These are phyloP conservation scores for Blastobotrys apis DNA, from an alignment of 1,139 yeast species.

Conservation along the genomic window DNA sequence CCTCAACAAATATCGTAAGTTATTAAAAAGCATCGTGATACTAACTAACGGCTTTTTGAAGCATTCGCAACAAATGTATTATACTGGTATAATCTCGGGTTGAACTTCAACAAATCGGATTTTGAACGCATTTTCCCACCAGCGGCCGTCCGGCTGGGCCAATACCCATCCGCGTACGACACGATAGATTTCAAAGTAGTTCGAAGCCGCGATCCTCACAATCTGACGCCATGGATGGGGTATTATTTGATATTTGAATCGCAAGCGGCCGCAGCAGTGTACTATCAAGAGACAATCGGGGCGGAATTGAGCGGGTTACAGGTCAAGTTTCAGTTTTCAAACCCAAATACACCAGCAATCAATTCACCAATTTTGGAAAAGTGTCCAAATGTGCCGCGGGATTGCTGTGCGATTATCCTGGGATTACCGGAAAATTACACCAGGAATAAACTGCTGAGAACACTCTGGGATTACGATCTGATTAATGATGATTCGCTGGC, in stretches of 20 bases:
- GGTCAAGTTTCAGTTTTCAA: slow-evolving; percentile 44
- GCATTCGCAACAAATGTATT: slow-evolving; percentile 27
- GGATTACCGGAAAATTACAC: slow-evolving; percentile 39
- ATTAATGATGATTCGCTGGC: slow-evolving; percentile 35
- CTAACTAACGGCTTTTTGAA: background rate
- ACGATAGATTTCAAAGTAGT: slow-evolving; percentile 31
- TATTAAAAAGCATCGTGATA: background rate
- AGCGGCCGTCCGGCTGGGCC: slow-evolving; percentile 18
- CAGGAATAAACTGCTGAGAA: slow-evolving; percentile 30
- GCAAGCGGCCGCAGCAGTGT: slow-evolving; percentile 48
- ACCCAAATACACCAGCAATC: slow-evolving; percentile 28
- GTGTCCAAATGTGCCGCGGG: slow-evolving; percentile 18
- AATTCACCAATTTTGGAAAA: slow-evolving; percentile 29
- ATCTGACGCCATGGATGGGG: slow-evolving; percentile 43
- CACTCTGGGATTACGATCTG: slow-evolving; percentile 44
- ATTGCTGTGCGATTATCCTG: slow-evolving; percentile 35
- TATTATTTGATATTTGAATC: slow-evolving; percentile 52
- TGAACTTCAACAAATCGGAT: slow-evolving; percentile 31
- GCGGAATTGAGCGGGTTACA: slow-evolving; percentile 50
- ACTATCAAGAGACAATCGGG: slow-evolving; percentile 46
- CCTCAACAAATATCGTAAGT: slow-evolving; percentile 10
- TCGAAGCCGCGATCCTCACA: slow-evolving; percentile 47
- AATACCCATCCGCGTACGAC: slow-evolving; percentile 17
- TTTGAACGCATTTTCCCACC: slow-evolving; percentile 34
- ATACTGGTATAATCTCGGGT: slow-evolving; percentile 34